Percentiles rank a stretch among this genome's conserved stretches.
Evolutionary conservation across 768 basidiomycete species (phyloP).

Genomic region (Termitomyces sp.): DNA sequence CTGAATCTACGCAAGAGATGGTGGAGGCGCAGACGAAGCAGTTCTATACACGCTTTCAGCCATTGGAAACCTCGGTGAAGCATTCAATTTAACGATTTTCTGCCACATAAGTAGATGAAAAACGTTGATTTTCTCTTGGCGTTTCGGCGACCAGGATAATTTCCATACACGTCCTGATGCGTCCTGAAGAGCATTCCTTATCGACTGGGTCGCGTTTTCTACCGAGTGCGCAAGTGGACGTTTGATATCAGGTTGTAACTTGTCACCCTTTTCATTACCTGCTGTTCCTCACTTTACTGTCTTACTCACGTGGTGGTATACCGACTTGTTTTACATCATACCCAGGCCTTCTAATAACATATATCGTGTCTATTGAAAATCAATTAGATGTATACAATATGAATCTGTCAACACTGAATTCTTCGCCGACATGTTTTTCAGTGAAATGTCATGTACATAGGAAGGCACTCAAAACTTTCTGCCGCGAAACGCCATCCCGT

Average conservation of each 20-base stretch:
- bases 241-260: neutral
- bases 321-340: neutral
- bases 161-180: conserved; percentile 19
- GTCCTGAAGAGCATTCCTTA: conserved; percentile 3
- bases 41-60: conserved; percentile 80
- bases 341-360: neutral
- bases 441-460: neutral
- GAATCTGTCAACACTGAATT: neutral
- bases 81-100: neutral
- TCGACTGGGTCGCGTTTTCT: neutral
- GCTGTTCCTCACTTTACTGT: neutral
- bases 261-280: neutral
- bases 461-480: neutral
- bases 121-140: neutral
- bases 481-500: conserved; percentile 8
- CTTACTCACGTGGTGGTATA: neutral
- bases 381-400: neutral
- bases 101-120: neutral
- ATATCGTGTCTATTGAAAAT: neutral
- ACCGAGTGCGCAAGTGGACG: neutral
- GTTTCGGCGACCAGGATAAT: conserved; percentile 7
- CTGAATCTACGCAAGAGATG: conserved; percentile 92
- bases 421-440: neutral
- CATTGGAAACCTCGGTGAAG: conserved; percentile 31
- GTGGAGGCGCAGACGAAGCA: conserved; percentile 83